Conservation (phyloP, 352 stramenopile species). For the Globisporangium nodosum region DNA sequence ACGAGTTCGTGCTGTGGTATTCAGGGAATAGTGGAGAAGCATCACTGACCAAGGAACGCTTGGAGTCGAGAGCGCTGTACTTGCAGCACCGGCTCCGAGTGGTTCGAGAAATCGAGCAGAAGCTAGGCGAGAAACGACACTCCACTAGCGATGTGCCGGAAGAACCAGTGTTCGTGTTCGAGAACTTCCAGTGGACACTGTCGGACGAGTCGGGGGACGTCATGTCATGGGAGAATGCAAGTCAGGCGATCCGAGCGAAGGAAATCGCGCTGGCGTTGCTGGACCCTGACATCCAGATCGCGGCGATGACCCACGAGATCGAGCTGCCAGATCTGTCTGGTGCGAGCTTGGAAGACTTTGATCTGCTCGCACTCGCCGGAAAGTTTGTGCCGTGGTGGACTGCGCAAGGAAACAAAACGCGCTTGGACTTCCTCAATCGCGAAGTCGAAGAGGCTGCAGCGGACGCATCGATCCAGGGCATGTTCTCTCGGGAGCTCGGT, state of each 20-base stretch:
- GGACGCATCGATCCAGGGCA: slow-evolving; percentile 26
- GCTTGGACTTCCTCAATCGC: slow-evolving; percentile 41
- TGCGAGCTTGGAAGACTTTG: slow-evolving; percentile 30
- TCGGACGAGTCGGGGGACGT: slow-evolving; percentile 23
- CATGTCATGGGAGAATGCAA: slow-evolving; percentile 38
- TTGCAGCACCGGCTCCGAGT: slow-evolving; percentile 26
- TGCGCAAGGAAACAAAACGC: slow-evolving; percentile 35
- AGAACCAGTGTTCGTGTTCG: slow-evolving; percentile 44
- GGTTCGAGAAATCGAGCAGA: slow-evolving; percentile 21
- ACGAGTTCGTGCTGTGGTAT: slow-evolving; percentile 55
- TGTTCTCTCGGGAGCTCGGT: slow-evolving; percentile 26
- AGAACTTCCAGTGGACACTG: slow-evolving; percentile 27
- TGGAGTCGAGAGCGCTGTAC: slow-evolving; percentile 32
- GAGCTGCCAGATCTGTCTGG: slow-evolving; percentile 46
- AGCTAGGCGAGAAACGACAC: slow-evolving; percentile 17
- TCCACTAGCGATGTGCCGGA: neutral
- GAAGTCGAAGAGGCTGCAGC: slow-evolving; percentile 39
- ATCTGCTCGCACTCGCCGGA: slow-evolving; percentile 36
- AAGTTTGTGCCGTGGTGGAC: slow-evolving; percentile 63
- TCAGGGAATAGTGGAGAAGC: slow-evolving; percentile 20
- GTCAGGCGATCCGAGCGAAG: slow-evolving; percentile 26
- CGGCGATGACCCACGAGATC: slow-evolving; percentile 47
- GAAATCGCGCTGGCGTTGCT: slow-evolving; percentile 51
- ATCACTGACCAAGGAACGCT: slow-evolving; percentile 18
- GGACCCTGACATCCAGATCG: slow-evolving; percentile 52